Conservation (phyloP, 2,329 filamentous ascomycete genomes). For the Magnaporthales sp. region DNA sequence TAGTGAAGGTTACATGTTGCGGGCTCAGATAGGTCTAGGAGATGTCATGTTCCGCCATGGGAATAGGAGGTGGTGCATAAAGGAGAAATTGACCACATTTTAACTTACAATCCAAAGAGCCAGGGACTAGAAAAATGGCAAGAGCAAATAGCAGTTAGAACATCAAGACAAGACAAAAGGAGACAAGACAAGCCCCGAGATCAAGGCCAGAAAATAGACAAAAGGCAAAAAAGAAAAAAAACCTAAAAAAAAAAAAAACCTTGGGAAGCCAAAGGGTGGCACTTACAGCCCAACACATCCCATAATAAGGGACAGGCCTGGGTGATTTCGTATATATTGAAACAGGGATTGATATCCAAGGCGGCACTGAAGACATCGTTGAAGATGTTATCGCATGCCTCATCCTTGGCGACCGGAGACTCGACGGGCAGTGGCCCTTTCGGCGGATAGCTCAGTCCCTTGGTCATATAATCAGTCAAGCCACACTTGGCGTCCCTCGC, state of each 20-base stretch:
- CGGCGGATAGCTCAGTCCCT: conserved; percentile 58
- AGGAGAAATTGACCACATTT: background rate
- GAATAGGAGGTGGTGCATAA: no score
- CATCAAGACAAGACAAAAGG: background rate
- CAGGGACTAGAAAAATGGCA: background rate
- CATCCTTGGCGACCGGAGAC: conserved; percentile 31
- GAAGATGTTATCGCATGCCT: conserved; percentile 49
- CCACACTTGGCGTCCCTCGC: conserved; percentile 45
- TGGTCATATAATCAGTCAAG: conserved; percentile 47
- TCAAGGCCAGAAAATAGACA: no score
- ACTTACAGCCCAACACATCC: conserved; percentile 15
- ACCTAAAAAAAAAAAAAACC: background rate
- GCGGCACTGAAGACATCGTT: conserved; percentile 40
- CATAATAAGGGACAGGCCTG: conserved; percentile 59
- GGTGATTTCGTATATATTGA: conserved; percentile 59
- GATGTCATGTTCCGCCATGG: no score
- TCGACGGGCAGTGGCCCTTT: conserved; percentile 43
- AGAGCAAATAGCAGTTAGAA: background rate
- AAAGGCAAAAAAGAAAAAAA: background rate
- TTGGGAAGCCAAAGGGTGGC: background rate
- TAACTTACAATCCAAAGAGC: background rate
- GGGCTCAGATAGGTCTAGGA: no score
- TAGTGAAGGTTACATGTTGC: no score
- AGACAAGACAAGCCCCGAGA: no score
- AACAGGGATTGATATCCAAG: conserved; percentile 55